Evolutionary conservation across 2,329 filamentous ascomycete species (phyloP).

Genomic region (Fonsecaea multimorphosa): DNA sequence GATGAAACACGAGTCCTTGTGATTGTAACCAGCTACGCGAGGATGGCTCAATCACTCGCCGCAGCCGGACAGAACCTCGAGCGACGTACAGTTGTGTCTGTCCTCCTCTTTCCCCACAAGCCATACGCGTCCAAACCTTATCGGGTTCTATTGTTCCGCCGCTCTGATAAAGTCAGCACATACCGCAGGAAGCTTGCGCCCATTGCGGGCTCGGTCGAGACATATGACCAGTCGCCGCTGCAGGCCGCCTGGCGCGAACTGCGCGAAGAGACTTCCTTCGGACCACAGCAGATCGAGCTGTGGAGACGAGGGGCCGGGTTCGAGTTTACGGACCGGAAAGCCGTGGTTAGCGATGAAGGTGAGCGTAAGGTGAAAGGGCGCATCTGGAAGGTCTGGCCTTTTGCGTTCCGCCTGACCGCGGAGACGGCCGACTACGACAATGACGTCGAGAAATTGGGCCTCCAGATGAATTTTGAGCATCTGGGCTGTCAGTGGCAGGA

Average conservation of each 20-base stretch:
- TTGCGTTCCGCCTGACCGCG: conserved; percentile 53
- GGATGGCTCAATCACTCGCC: conserved; percentile 15
- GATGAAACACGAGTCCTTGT: too few species aligned
- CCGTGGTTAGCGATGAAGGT: conserved; percentile 44
- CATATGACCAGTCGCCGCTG: conserved; percentile 59
- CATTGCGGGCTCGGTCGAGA: conserved; percentile 67
- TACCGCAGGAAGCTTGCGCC: conserved; percentile 68
- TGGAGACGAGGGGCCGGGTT: conserved; percentile 66
- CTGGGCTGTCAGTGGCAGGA: conserved; percentile 64
- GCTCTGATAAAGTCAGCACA: conserved; percentile 64
- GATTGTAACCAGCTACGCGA: too few species aligned
- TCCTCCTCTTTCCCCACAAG: conserved; percentile 49
- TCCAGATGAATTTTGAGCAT: conserved; percentile 68
- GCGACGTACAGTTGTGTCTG: conserved; percentile 50
- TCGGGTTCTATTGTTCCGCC: conserved; percentile 66
- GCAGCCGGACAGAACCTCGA: conserved; percentile 14
- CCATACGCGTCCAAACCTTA: conserved; percentile 35
- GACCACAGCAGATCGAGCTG: conserved; percentile 54
- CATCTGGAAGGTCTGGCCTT: conserved; percentile 67
- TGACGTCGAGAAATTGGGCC: conserved; percentile 54
- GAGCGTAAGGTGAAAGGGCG: conserved; percentile 19
- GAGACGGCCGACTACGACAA: conserved; percentile 25
- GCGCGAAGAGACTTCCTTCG: conserved; percentile 66
- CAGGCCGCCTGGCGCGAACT: conserved; percentile 68
- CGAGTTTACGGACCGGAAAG: conserved; percentile 59